These are phyloP conservation scores for Dacryopinax primogenitus DNA, from an alignment of 768 basidiomycete species.

Conservation along the genomic window DNA sequence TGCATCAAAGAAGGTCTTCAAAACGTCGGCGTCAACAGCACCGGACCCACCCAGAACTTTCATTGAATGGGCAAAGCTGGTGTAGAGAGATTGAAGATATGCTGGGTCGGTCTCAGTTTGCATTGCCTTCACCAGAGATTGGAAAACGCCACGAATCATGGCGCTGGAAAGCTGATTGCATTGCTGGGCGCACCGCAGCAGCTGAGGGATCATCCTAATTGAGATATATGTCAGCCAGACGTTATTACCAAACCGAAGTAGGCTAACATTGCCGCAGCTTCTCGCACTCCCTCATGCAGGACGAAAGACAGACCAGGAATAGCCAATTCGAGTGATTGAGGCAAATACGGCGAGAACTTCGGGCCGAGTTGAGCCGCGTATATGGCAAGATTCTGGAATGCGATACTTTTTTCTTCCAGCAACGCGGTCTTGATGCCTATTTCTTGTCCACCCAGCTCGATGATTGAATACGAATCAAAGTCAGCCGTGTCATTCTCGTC, in stretches of 20 bases:
- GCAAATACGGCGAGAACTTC: constrained; percentile 57
- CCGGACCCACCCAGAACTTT: constrained; percentile 45
- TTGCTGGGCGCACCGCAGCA: constrained; percentile 53
- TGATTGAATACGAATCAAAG: constrained; percentile 66
- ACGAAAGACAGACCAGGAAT: constrained; percentile 60
- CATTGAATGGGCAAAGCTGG: constrained; percentile 50
- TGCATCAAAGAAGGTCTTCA: constrained; percentile 35
- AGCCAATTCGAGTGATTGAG: constrained; percentile 57
- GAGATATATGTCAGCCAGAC: constrained; percentile 8
- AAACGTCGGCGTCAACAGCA: constrained; percentile 38
- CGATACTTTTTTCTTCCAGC: constrained; percentile 78
- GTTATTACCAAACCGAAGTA: constrained; percentile 13
- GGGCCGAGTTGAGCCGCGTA: constrained; percentile 57
- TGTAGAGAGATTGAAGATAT: constrained; percentile 65
- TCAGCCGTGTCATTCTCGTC: constrained; percentile 46
- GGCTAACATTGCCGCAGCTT: constrained; percentile 58
- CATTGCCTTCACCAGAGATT: constrained; percentile 50
- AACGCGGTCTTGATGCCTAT: constrained; percentile 66
- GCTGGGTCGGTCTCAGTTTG: constrained; percentile 58
- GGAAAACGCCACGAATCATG: constrained; percentile 57
- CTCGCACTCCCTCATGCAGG: constrained; percentile 75
- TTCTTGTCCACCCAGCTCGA: constrained; percentile 62
- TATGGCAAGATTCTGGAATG: constrained; percentile 75
- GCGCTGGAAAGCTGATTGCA: constrained; percentile 50
- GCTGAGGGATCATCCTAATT: constrained; percentile 54